Conservation (phyloP, 2,329 filamentous ascomycete species). For the Monosporascus sp. region DNA sequence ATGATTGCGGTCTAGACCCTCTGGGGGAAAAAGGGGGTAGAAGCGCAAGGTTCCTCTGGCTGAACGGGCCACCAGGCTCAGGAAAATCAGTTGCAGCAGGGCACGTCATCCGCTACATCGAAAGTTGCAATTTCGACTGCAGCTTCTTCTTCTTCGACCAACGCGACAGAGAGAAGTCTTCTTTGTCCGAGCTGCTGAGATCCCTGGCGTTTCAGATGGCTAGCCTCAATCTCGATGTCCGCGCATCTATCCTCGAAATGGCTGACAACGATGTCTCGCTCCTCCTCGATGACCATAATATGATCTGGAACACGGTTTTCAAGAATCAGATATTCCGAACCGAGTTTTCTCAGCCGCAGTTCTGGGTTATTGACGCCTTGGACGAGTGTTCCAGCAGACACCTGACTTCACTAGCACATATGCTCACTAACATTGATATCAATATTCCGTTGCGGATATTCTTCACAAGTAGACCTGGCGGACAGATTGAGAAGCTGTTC, state of each 20-base stretch:
- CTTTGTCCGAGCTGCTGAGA: constrained; percentile 6
- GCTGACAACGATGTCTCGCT: constrained; percentile 8
- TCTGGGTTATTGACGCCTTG: constrained; percentile 19
- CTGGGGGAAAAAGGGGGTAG: background rate
- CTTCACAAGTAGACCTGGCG: constrained; percentile 16
- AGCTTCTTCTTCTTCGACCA: constrained; percentile 24
- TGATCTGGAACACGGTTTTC: constrained; percentile 17
- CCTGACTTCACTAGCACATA: constrained; percentile 6
- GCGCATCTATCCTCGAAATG: constrained; percentile 11
- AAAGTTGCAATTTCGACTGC: constrained; percentile 15
- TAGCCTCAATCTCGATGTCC: constrained; percentile 11
- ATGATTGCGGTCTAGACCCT: background rate
- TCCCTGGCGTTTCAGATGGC: constrained; percentile 20
- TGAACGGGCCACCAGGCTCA: constrained; percentile 20
- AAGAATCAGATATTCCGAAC: constrained; percentile 13
- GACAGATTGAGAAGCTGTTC: constrained; percentile 11
- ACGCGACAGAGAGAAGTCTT: constrained; percentile 11
- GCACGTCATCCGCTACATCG: constrained; percentile 18
- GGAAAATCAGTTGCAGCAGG: constrained; percentile 21
- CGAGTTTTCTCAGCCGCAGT: constrained; percentile 10
- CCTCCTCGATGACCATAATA: constrained; percentile 12
- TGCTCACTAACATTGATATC: constrained; percentile 12
- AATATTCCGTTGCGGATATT: constrained; percentile 13
- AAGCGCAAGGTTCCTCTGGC: constrained; percentile 14
- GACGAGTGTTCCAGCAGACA: constrained; percentile 12